Base-by-base conservation (phyloP, 768 basidiomycete species). In the Coprinellus micaceus region DNA sequence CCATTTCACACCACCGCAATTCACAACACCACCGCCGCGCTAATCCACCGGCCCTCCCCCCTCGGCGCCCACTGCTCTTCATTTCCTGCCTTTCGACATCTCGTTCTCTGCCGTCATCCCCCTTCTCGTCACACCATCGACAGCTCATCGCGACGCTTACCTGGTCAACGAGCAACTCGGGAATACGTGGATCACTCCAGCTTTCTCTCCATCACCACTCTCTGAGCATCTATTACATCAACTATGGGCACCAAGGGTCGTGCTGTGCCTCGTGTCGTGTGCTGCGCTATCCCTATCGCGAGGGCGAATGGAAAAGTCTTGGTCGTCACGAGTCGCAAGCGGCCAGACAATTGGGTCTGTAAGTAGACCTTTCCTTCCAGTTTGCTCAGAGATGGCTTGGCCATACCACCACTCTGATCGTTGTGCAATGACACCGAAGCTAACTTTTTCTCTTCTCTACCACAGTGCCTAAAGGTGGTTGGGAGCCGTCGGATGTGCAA, bases 381-480 rank as follows among this genome's bases (percentile, higher is more conserved):
- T 51, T 58, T 49, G 29, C 56, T 44, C 15, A 21, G 21, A 43
- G 22, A 26, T 28, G 48, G 26, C 28, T 25, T 5, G 28, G 11
- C 48, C 9, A 11, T 10, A n/a, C n/a, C n/a, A n/a, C n/a, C 47
- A 49, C 37, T 26, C 39, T 60, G 39, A 56, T 51, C 61, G 33
- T 52, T 52, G 29, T 43, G 7, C 58, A 54, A 43, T 58, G 53
- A 50, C 49, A 51, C 54, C 37, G 40, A 21, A 29, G 29, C 29
- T 50, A 29, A 50, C 30, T 37, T 22, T 51, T 21, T 39, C 28
- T 40, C 24, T 24, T 36, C 13, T 39, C 28, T 56, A 53, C 57
- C 53, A 51, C 67, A 93, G 91, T 94, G 66, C 91, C 91, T n/a
- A 94, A 94, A 78, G 91, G 91, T 71, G 91, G 91, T 68, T 94